Percentiles rank a stretch among this genome's conserved stretches.
phyloP scores from a whole-genome alignment of 2,329 filamentous ascomycete species.

The Penicillium griseofulvum region DNA sequence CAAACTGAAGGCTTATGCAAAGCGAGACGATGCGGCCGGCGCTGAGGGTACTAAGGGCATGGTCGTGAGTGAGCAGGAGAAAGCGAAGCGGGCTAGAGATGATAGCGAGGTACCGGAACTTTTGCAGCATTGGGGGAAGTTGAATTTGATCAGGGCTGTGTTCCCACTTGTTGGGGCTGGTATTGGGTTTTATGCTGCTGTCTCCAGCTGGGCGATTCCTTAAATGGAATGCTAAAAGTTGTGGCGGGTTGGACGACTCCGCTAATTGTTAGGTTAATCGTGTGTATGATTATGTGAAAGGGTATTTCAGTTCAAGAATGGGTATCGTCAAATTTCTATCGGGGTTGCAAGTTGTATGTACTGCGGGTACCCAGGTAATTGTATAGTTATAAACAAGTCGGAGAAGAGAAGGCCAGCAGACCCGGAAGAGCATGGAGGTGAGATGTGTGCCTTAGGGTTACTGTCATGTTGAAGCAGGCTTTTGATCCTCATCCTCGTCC shows the following conservation, averaged over 20 bases:
- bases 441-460: neutral
- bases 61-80: conserved; percentile 19
- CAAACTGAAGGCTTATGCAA: conserved; percentile 25
- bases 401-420: neutral
- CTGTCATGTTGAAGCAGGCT: neutral
- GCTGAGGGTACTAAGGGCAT: conserved; percentile 22
- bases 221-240: neutral
- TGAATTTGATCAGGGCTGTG: conserved; percentile 25
- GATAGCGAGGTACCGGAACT: conserved; percentile 18
- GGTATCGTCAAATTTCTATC: conserved; percentile 17
- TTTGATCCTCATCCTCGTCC: neutral
- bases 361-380: neutral
- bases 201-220: conserved; percentile 4
- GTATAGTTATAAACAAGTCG: conserved; percentile 7
- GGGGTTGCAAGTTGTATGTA: neutral
- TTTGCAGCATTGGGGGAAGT: conserved; percentile 20
- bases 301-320: neutral
- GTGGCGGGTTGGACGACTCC: neutral
- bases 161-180: conserved; percentile 26
- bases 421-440: neutral
- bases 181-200: conserved; percentile 22
- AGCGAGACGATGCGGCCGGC: conserved; percentile 21
- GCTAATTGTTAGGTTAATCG: neutral
- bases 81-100: conserved; percentile 18
- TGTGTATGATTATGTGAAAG: neutral